Evolutionary conservation across 2,329 filamentous ascomycete genomes (phyloP), one percentile per base, ranked within the genome.

Genomic region (Arthrocladium fulminans): DNA sequence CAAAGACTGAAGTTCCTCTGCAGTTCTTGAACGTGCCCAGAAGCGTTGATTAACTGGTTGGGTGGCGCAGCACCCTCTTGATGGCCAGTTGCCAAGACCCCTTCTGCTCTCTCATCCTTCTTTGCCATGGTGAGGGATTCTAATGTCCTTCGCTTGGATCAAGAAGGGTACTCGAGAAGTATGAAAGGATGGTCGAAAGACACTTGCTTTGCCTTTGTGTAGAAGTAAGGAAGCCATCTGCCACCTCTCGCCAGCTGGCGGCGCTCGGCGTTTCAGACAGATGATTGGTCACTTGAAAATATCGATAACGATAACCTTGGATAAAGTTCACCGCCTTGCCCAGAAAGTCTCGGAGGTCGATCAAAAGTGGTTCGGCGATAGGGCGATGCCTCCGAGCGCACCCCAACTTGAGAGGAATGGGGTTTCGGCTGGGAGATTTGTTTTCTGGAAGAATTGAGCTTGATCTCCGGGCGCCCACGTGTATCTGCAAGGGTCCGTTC

Each of bases 21-120:
- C 30, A 84, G 65, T 60, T 83, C 79, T 61, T 83, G 79, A 52
- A 67, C 69, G 61, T 83, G 79, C 4, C 80, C 80, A 1, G 80
- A 80, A 1, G 77, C 78, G 58, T 84, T 84, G 59, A 83, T 61
- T 9, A 25, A n/a, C 7, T 25, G 20, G 12, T 41, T 13, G 39
- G 39, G 8, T 10, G 7, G 13, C 25, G 39, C 2, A 2, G 13
- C 12, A 20, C 6, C 3, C n/a, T 25, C 39, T 13, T 13, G 71
- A 59, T 25, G 71, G 10, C 19, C 4, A 12, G 22, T 25, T 10
- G 22, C 4, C 9, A 40, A 17, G 8, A 19, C 19, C 3, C 37
- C n/a, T 6, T 40, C 20, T 25, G n/a, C 20, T 4, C 20, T 41
- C 12, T 23, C 12, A 23, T 41, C 20, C 13, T 25, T 23, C 7